Conservation (phyloP, 305 asterid species). For the Ruellia speciosa region DNA sequence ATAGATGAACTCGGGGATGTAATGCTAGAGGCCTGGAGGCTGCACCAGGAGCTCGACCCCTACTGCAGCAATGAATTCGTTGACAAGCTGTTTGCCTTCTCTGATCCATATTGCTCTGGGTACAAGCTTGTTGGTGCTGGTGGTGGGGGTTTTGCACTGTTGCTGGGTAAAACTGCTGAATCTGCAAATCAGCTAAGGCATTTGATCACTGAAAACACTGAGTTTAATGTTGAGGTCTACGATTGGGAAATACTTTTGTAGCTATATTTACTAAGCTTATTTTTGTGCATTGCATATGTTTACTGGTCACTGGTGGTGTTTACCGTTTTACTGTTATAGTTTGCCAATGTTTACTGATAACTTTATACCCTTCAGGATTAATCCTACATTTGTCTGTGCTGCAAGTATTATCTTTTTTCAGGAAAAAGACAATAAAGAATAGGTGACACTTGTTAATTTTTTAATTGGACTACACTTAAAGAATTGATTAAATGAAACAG, state of each 20-base stretch:
- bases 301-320: no score
- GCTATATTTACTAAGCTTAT: neutral
- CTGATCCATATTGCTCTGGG: slow-evolving; percentile 61
- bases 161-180: slow-evolving; percentile 60
- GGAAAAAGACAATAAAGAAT: no score
- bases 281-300: neutral
- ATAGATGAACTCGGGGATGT: slow-evolving; percentile 62
- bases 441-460: no score
- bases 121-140: slow-evolving; percentile 99
- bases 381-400: no score
- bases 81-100: slow-evolving; percentile 64
- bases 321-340: no score
- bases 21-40: slow-evolving; percentile 88
- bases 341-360: no score
- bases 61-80: slow-evolving; percentile 84
- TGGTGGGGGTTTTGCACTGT: slow-evolving; percentile 88
- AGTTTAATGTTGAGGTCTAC: slow-evolving; percentile 53
- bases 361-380: no score
- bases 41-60: slow-evolving; percentile 99
- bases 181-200: slow-evolving; percentile 50
- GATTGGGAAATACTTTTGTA: slow-evolving; percentile 54
- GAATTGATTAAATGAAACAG: no score
- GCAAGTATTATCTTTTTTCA: no score
- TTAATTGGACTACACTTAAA: no score
- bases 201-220: slow-evolving; percentile 37